Evolutionary conservation across 768 basidiomycete genomes (phyloP).

Genomic region (Mycena chlorophos): DNA sequence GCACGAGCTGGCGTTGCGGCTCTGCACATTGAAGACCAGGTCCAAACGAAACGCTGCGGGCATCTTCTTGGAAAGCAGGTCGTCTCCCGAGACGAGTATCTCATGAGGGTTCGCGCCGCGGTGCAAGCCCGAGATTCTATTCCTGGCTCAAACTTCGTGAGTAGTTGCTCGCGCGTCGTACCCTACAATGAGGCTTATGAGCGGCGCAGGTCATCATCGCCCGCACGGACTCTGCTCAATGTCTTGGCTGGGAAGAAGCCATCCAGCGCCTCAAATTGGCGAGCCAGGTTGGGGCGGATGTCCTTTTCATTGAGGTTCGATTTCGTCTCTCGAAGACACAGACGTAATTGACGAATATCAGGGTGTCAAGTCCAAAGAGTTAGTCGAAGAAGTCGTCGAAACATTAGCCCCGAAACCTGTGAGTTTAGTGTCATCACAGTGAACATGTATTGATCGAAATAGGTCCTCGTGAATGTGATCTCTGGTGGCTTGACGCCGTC

Average conservation of each 20-base stretch:
- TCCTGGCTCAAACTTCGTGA: slow-evolving; percentile 74
- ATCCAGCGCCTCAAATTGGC: slow-evolving; percentile 65
- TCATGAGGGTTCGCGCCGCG: slow-evolving; percentile 74
- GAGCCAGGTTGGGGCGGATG: slow-evolving; percentile 72
- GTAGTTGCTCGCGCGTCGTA: slow-evolving; percentile 18
- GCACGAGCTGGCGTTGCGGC: slow-evolving; percentile 68
- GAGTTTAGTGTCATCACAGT: slow-evolving; percentile 15
- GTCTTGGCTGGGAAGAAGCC: slow-evolving; percentile 79
- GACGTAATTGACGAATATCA: not conserved
- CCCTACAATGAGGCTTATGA: not conserved
- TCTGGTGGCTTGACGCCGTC: slow-evolving; percentile 77
- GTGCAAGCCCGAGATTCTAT: slow-evolving; percentile 75
- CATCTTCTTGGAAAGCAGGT: slow-evolving; percentile 82
- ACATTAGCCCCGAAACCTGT: slow-evolving; percentile 74
- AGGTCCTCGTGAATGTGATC: slow-evolving; percentile 78
- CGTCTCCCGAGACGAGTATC: slow-evolving; percentile 73
- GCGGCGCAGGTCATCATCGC: slow-evolving; percentile 65
- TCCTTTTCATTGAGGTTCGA: slow-evolving; percentile 71
- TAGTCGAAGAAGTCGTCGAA: slow-evolving; percentile 61
- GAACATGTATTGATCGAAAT: not conserved
- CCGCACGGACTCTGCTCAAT: slow-evolving; percentile 77
- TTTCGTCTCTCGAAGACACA: not conserved
- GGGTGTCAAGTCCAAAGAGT: slow-evolving; percentile 64
- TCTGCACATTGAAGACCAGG: slow-evolving; percentile 80
- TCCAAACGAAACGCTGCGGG: slow-evolving; percentile 62